These are phyloP conservation scores for Suaeda aralocaspica DNA, from an alignment of 148 eudicot genomes.

Conservation along the genomic window DNA sequence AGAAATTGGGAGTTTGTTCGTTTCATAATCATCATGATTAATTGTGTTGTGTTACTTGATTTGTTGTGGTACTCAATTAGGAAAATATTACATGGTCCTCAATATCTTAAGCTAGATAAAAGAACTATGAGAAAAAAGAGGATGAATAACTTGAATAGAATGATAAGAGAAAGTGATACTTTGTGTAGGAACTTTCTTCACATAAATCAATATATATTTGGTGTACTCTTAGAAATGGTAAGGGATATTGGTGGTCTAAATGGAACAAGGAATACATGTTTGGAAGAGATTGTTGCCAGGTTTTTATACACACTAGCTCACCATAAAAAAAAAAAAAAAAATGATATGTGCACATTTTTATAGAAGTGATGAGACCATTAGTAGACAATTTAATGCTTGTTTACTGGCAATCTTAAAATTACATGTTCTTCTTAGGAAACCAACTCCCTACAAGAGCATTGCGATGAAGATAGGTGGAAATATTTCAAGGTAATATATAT, in stretches of 20 bases:
- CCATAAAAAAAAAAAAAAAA: constrained; percentile 7
- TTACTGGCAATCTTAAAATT: constrained; percentile 16
- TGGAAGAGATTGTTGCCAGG: constrained; percentile 17
- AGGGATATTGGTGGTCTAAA: constrained; percentile 18
- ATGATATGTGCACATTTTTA: constrained; percentile 14
- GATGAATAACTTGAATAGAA: constrained; percentile 10
- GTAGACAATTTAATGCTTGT: constrained; percentile 18
- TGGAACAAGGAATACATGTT: constrained; percentile 12
- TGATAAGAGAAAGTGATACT: constrained; percentile 18
- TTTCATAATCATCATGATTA: constrained; percentile 1
- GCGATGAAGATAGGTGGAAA: constrained; percentile 18
- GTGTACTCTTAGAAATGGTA: constrained; percentile 18
- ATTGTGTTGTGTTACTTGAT: constrained; percentile 3
- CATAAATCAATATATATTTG: constrained; percentile 2
- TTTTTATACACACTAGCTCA: constrained; percentile 21
- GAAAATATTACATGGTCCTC: constrained; percentile 1
- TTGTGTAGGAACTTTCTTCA: constrained; percentile 19
- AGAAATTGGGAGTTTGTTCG: constrained; percentile 8
- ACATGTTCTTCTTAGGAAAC: constrained; percentile 16
- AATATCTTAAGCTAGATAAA: too few relatives aligned
- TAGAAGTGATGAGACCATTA: constrained; percentile 27
- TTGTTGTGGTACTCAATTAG: too few relatives aligned
- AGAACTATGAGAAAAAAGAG: constrained; percentile 10
- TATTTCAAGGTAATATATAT: constrained; percentile 17
- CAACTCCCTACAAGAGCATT: constrained; percentile 10